These are phyloP conservation scores for Debaryomyces subglobosus DNA, from an alignment of 1,139 yeast species.

Conservation along the genomic window DNA sequence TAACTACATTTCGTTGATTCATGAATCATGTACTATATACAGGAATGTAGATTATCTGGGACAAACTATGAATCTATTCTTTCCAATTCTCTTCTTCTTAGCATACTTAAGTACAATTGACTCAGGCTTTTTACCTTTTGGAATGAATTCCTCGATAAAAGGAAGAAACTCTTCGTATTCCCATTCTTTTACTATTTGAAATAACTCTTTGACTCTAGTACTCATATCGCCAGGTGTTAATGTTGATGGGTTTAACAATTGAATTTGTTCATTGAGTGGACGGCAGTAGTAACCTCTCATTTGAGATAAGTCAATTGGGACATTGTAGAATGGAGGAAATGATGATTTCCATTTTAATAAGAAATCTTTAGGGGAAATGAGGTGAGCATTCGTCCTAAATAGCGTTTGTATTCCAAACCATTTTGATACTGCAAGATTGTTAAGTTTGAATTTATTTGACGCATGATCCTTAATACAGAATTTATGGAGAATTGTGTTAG, in stretches of 20 bases:
- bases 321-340: constrained; percentile 65
- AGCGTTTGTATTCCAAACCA: constrained; percentile 68
- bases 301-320: constrained; percentile 54
- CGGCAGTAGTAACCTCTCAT: constrained; percentile 59
- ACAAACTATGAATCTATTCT: constrained; percentile 31
- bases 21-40: constrained; percentile 9
- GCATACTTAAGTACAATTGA: constrained; percentile 77
- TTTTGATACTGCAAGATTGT: constrained; percentile 44
- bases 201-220: constrained; percentile 61
- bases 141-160: constrained; percentile 59
- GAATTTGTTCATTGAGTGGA: constrained; percentile 48
- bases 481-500: constrained; percentile 50
- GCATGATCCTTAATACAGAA: constrained; percentile 33
- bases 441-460: constrained; percentile 30
- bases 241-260: constrained; percentile 54
- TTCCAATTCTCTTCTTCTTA: constrained; percentile 61
- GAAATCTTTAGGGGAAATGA: constrained; percentile 49
- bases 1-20: not conserved
- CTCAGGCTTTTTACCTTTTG: constrained; percentile 62
- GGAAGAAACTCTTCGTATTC: constrained; percentile 72
- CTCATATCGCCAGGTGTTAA: constrained; percentile 39
- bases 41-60: constrained; percentile 17
- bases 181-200: constrained; percentile 68
- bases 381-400: constrained; percentile 29
- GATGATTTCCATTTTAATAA: constrained; percentile 64